Conservation (phyloP, 73 alveolate genomes). For the Uronychia setigera region DNA sequence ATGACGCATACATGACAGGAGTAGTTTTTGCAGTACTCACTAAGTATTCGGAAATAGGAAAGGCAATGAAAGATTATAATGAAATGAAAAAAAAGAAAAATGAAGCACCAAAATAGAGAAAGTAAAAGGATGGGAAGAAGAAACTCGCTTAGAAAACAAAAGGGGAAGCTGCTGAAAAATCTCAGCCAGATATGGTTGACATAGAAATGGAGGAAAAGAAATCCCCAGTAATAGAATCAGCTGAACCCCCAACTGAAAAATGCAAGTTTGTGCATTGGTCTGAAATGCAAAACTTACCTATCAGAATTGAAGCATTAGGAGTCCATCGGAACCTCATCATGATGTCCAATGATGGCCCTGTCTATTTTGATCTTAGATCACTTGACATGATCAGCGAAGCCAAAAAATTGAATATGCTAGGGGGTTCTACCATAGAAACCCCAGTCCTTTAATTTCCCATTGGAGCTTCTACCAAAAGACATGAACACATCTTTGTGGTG, state of each 20-base stretch:
- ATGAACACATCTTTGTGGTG: neutral
- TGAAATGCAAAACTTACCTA: neutral
- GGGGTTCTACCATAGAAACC: too few relatives aligned
- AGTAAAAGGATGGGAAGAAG: neutral
- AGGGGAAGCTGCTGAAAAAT: too few relatives aligned
- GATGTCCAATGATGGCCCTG: neutral
- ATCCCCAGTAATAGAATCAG: neutral
- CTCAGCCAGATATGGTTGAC: neutral
- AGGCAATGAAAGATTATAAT: conserved; percentile 13
- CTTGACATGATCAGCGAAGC: conserved; percentile 7
- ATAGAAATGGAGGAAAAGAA: neutral
- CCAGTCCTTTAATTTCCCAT: neutral
- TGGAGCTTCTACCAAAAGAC: neutral
- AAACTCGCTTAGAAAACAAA: neutral
- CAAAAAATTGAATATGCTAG: too few relatives aligned
- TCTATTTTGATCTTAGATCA: conserved; percentile 8
- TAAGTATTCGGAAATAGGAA: conserved; percentile 43
- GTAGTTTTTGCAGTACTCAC: conserved; percentile 31
- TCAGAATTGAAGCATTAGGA: neutral
- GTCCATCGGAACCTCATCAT: conserved; percentile 2
- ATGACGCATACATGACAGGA: conserved; percentile 85
- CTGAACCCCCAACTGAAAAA: neutral
- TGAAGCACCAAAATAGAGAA: conserved; percentile 6
- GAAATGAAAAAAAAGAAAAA: neutral
- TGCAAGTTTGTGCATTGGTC: conserved; percentile 5